Evolutionary conservation across 345 rosid genomes (phyloP).

Genomic region (Eucalyptus shirleyi): DNA sequence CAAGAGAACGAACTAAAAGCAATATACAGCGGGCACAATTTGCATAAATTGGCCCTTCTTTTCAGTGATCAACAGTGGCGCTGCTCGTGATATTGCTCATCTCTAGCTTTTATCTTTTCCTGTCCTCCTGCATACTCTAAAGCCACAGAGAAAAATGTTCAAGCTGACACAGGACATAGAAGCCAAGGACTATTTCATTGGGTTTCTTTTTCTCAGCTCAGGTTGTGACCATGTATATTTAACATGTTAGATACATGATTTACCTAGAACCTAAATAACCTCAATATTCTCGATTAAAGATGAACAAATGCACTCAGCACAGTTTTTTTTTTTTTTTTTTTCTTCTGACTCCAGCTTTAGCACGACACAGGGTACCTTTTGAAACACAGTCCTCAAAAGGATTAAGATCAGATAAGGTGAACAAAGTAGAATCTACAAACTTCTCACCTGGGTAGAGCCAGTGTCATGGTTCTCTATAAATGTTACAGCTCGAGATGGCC

Average conservation of each 20-base stretch:
- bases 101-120: background rate
- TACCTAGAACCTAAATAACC: background rate
- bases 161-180: background rate
- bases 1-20: background rate
- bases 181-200: background rate
- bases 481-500: slow-evolving; percentile 99
- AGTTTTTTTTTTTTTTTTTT: background rate
- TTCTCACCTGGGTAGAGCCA: slow-evolving; percentile 90
- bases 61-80: background rate
- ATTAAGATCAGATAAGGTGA: background rate
- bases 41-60: background rate
- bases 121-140: background rate
- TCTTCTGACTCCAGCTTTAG: background rate
- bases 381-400: background rate
- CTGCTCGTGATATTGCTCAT: background rate
- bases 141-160: background rate
- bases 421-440: background rate
- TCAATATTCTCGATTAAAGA: background rate
- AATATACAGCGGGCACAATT: background rate
- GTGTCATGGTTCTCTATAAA: slow-evolving; percentile 97
- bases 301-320: background rate
- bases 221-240: background rate
- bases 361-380: background rate
- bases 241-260: background rate
- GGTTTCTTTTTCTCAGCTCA: background rate